Evolutionary conservation across 805 yeast genomes (phyloP).

Genomic region (Blastobotrys americana): DNA sequence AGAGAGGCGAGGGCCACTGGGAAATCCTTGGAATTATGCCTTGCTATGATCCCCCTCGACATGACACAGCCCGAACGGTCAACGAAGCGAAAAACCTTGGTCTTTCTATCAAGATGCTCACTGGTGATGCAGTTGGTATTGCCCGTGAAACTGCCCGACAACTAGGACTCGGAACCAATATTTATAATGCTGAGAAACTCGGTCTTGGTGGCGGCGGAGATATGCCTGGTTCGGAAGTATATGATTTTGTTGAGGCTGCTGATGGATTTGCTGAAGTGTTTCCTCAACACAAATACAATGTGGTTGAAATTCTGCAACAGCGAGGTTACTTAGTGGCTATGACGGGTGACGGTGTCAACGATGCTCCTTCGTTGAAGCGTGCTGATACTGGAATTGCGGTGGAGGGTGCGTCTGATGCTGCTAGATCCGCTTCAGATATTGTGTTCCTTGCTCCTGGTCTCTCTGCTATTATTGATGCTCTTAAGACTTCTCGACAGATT

Average conservation of each 20-base stretch:
- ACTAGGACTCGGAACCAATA: slow-evolving; percentile 93
- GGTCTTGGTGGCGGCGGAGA: slow-evolving; percentile 76
- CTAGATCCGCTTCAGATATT: slow-evolving; percentile 40
- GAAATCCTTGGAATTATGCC: slow-evolving; percentile 97
- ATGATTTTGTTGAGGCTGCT: slow-evolving; percentile 73
- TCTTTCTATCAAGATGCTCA: slow-evolving; percentile 93
- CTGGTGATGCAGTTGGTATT: slow-evolving; percentile 99
- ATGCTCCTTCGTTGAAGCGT: slow-evolving; percentile 60
- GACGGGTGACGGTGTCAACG: slow-evolving; percentile 69
- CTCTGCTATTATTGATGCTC: slow-evolving; percentile 54
- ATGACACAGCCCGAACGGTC: slow-evolving; percentile 93
- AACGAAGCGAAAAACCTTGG: slow-evolving; percentile 85
- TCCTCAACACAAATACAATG: slow-evolving; percentile 63
- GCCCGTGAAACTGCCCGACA: slow-evolving; percentile 98
- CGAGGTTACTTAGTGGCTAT: slow-evolving; percentile 62
- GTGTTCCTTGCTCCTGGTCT: slow-evolving; percentile 52
- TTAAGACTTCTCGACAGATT: slow-evolving; percentile 90
- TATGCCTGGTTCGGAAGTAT: slow-evolving; percentile 58
- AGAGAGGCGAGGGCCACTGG: slow-evolving; percentile 98
- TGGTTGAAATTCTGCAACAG: slow-evolving; percentile 56
- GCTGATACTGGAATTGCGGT: slow-evolving; percentile 88
- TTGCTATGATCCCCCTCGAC: slow-evolving; percentile 98
- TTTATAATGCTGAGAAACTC: slow-evolving; percentile 92
- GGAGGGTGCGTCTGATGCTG: slow-evolving; percentile 41
- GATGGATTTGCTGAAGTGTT: slow-evolving; percentile 84